Conservation (phyloP, 2,329 filamentous ascomycete genomes). For the Exserohilum rostratum region DNA sequence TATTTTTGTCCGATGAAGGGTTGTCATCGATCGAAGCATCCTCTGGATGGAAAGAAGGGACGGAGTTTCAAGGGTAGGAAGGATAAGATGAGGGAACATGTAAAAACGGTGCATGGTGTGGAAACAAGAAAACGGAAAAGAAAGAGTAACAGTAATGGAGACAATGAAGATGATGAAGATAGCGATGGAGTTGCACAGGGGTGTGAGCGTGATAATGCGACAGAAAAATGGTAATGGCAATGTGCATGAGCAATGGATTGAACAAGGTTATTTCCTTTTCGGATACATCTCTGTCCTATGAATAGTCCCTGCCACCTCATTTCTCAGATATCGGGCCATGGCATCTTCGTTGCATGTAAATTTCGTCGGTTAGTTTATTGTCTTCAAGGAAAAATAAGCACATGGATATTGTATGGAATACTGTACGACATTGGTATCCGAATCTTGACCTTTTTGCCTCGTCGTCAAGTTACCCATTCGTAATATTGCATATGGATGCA, state of each 20-base stretch:
- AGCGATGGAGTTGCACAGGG: neutral
- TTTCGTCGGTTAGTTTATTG: too few relatives aligned
- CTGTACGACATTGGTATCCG: too few relatives aligned
- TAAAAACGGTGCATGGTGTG: constrained; percentile 30
- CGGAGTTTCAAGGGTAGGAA: constrained; percentile 36
- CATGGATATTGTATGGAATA: too few relatives aligned
- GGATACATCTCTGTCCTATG: too few relatives aligned
- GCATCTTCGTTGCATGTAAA: too few relatives aligned
- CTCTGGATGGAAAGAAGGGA: constrained; percentile 24
- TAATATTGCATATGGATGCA: too few relatives aligned
- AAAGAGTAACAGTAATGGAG: constrained; percentile 6
- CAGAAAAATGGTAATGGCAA: too few relatives aligned
- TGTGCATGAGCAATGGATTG: neutral
- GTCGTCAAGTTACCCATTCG: too few relatives aligned
- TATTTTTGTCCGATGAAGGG: constrained; percentile 32
- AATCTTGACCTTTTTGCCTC: too few relatives aligned
- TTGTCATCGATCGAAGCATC: constrained; percentile 26
- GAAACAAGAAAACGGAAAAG: constrained; percentile 12
- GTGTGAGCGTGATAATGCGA: neutral
- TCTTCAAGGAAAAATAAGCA: too few relatives aligned
- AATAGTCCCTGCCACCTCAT: too few relatives aligned
- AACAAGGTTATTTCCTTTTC: neutral
- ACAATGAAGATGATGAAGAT: neutral
- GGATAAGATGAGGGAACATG: constrained; percentile 42
- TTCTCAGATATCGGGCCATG: too few relatives aligned